Conservation (phyloP, 495 filamentous ascomycete species). For the Bacidia gigantensis region DNA sequence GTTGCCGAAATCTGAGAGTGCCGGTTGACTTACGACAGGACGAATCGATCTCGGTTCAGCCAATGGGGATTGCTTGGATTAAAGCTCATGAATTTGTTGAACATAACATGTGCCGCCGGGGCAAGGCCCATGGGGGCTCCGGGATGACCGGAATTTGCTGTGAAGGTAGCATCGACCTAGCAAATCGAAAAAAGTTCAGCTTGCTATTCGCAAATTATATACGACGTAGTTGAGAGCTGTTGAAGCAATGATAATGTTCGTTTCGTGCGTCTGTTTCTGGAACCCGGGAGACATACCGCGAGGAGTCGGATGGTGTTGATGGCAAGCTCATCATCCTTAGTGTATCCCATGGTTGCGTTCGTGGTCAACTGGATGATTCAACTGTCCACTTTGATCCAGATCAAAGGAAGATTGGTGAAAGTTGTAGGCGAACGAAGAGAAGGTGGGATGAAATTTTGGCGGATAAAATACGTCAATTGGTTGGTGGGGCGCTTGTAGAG, state of each 20-base stretch:
- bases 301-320: slow-evolving; percentile 97
- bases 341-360: slow-evolving; percentile 69
- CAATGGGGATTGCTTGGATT: slow-evolving; percentile 98
- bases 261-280: background rate
- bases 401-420: background rate
- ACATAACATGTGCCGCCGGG: slow-evolving; percentile 91
- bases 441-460: background rate
- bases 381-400: background rate
- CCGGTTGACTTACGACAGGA: slow-evolving; percentile 85
- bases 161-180: slow-evolving; percentile 92
- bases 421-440: background rate
- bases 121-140: slow-evolving; percentile 99
- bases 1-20: no score
- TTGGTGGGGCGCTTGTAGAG: background rate
- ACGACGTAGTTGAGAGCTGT: background rate
- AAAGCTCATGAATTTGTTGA: slow-evolving; percentile 98
- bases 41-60: slow-evolving; percentile 94
- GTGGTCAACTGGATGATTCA: background rate
- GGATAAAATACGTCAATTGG: slow-evolving; percentile 1
- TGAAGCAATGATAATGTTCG: background rate
- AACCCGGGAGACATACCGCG: slow-evolving; percentile 53
- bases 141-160: slow-evolving; percentile 95
- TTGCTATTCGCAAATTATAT: background rate
- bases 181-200: slow-evolving; percentile 11
- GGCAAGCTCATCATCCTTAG: slow-evolving; percentile 69